Percentiles rank a stretch among this genome's conserved stretches.
Evolutionary conservation across 2,329 filamentous ascomycete genomes (phyloP).

Genomic region (Fusarium tuaranense): DNA sequence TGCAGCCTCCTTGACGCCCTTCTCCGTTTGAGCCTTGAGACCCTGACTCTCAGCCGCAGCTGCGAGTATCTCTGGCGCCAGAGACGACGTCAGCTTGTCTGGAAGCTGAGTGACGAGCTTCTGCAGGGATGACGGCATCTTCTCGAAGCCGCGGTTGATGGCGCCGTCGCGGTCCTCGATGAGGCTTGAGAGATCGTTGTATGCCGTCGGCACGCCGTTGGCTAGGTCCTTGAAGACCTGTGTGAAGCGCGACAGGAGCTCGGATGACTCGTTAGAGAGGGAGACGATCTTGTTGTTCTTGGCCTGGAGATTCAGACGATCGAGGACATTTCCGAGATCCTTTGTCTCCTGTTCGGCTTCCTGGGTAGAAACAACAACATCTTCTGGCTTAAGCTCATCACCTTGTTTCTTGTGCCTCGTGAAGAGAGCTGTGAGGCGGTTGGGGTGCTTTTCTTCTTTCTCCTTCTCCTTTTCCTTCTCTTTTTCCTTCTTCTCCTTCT

Average conservation of each 20-base stretch:
- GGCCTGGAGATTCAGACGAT: conserved; percentile 84
- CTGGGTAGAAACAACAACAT: conserved; percentile 55
- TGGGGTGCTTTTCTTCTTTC: conserved; percentile 49
- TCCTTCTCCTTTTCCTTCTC: conserved; percentile 47
- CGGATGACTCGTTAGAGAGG: conserved; percentile 85
- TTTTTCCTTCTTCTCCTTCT: conserved; percentile 42
- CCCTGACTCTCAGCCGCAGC: conserved; percentile 81
- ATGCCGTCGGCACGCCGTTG: conserved; percentile 93
- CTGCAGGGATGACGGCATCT: conserved; percentile 82
- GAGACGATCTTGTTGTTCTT: conserved; percentile 89
- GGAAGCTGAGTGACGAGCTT: conserved; percentile 89
- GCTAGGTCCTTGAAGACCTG: conserved; percentile 91
- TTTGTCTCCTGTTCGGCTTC: conserved; percentile 67
- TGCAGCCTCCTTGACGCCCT: conserved; percentile 70
- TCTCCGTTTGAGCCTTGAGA: conserved; percentile 65
- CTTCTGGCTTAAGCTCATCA: conserved; percentile 49
- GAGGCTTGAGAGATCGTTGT: conserved; percentile 80
- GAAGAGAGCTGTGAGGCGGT: conserved; percentile 52
- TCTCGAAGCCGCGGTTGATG: conserved; percentile 70
- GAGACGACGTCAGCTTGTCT: conserved; percentile 78
- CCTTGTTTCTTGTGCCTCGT: conserved; percentile 55
- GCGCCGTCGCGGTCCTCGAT: conserved; percentile 71
- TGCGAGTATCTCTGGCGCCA: conserved; percentile 86
- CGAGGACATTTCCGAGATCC: conserved; percentile 83
- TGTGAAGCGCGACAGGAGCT: conserved; percentile 86